These are phyloP conservation scores for Phaeosphaeria sp. DNA, from an alignment of 2,329 filamentous ascomycete genomes.

Conservation along the genomic window DNA sequence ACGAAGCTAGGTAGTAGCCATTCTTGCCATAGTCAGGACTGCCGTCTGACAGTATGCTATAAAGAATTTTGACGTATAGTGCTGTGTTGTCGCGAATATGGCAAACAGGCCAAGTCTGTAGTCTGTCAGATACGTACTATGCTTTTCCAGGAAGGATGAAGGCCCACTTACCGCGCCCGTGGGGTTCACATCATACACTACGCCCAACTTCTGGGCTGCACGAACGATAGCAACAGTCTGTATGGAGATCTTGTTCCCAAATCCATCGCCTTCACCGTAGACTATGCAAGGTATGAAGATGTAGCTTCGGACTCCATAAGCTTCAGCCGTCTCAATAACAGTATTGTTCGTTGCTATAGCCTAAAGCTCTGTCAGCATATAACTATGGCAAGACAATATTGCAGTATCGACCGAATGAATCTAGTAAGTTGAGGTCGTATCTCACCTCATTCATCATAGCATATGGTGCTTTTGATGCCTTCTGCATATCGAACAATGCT, in stretches of 20 bases:
- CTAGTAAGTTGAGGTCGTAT: background rate
- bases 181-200: constrained; percentile 46
- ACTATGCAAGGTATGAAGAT: constrained; percentile 64
- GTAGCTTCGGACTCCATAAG: constrained; percentile 56
- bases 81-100: constrained; percentile 58
- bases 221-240: constrained; percentile 59
- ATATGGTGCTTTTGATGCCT: constrained; percentile 22
- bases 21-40: constrained; percentile 50
- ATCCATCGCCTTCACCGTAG: constrained; percentile 58
- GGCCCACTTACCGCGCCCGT: constrained; percentile 39
- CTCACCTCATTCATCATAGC: constrained; percentile 2
- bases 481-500: constrained; percentile 54
- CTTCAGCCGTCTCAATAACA: constrained; percentile 54
- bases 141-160: background rate
- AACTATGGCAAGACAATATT: background rate
- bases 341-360: constrained; percentile 51
- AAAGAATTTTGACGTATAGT: constrained; percentile 56
- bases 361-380: constrained; percentile 24
- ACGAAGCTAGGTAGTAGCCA: constrained; percentile 60
- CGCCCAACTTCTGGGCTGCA: constrained; percentile 51
- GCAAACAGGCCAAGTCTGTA: constrained; percentile 61
- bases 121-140: background rate
- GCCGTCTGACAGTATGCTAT: constrained; percentile 51
- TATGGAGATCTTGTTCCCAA: constrained; percentile 60
- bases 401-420: too few relatives aligned